A percentile compares a stretch with the other conserved stretches of the same genome.
Conservation (phyloP, 352 stramenopile genomes). For the Globisporangium camurandrum region DNA sequence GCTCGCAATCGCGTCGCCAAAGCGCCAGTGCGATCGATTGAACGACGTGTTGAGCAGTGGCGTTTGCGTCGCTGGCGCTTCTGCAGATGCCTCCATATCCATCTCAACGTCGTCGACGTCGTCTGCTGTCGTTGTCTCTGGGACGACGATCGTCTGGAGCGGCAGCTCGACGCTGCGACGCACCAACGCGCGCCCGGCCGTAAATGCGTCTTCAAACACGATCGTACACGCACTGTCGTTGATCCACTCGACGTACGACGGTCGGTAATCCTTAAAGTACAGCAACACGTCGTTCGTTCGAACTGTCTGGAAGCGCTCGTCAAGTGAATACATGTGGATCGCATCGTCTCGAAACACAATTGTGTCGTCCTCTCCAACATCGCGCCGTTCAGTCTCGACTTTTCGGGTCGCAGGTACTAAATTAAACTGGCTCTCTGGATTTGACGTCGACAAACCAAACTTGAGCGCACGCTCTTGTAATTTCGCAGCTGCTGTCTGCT, state of each 20-base stretch:
- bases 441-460: constrained; percentile 47
- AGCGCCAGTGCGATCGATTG: constrained; percentile 57
- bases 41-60: constrained; percentile 50
- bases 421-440: constrained; percentile 13
- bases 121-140: not conserved
- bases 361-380: constrained; percentile 32
- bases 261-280: constrained; percentile 74
- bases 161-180: constrained; percentile 44
- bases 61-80: constrained; percentile 1
- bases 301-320: constrained; percentile 73
- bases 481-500: constrained; percentile 54
- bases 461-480: constrained; percentile 60
- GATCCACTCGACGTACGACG: constrained; percentile 84
- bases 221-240: constrained; percentile 82
- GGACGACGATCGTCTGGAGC: constrained; percentile 20
- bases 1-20: constrained; percentile 44
- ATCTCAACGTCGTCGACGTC: constrained; percentile 50
- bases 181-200: constrained; percentile 52
- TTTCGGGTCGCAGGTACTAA: constrained; percentile 42
- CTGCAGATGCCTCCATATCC: constrained; percentile 31
- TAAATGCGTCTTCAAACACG: constrained; percentile 76
- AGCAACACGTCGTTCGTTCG: constrained; percentile 70
- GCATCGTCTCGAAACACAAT: constrained; percentile 51
- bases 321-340: constrained; percentile 78
- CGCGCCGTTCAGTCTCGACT: constrained; percentile 51